phyloP scores from a whole-genome alignment of 257 asterid species.

The Eustoma russellianum region DNA sequence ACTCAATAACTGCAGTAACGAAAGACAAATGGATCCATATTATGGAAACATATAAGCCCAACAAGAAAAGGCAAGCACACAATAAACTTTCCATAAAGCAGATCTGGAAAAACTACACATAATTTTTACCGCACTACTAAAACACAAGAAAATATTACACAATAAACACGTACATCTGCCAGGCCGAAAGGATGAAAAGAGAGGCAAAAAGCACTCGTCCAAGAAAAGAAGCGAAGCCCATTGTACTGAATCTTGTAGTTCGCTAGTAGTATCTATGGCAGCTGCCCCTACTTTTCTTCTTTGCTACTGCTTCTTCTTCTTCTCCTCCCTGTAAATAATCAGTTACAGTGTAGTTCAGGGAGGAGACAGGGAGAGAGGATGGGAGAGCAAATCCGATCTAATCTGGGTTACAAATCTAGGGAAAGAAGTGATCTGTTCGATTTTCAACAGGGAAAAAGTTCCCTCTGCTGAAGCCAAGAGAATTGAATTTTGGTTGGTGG shows the following conservation, averaged over 20 bases:
- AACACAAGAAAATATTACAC: background rate
- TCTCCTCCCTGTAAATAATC: background rate
- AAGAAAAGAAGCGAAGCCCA: slow-evolving; percentile 86
- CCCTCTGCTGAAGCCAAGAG: too few relatives aligned
- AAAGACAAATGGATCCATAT: too few relatives aligned
- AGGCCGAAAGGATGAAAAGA: slow-evolving; percentile 88
- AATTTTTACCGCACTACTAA: too few relatives aligned
- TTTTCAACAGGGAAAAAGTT: background rate
- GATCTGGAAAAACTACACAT: too few relatives aligned
- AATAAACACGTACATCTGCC: slow-evolving; percentile 59
- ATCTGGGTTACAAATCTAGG: background rate
- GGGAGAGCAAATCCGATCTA: background rate
- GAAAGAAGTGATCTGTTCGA: background rate
- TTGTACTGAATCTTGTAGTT: slow-evolving; percentile 7
- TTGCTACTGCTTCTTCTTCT: background rate
- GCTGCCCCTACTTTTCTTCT: background rate
- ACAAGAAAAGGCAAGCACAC: too few relatives aligned
- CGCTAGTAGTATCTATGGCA: background rate
- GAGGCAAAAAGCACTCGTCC: slow-evolving; percentile 88
- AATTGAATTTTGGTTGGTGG: slow-evolving; percentile 9
- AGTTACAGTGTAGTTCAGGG: background rate
- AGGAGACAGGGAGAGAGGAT: background rate
- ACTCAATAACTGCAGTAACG: background rate
- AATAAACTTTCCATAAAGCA: too few relatives aligned
- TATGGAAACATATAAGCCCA: too few relatives aligned